A percentile compares a stretch with the other conserved stretches of the same genome.
phyloP scores from a whole-genome alignment of 225 moss, liverwort and hornwort species.

The Takakia lepidozioides region DNA sequence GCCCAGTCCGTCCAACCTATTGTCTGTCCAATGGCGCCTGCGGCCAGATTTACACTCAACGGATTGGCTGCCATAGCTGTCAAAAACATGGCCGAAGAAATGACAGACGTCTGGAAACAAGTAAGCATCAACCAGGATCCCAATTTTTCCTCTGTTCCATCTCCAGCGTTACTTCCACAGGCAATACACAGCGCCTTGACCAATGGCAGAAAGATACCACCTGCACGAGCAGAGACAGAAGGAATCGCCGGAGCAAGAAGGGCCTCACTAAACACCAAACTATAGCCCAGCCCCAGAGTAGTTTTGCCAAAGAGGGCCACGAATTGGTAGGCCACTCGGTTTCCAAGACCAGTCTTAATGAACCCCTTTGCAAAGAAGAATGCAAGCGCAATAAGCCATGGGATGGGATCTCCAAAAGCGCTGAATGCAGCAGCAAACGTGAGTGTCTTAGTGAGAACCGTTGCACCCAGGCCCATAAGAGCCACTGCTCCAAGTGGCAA shows the following conservation, averaged over 20 bases:
- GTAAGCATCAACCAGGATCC: constrained; percentile 5
- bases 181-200: constrained; percentile 4
- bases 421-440: constrained; percentile 4
- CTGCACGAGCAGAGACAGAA: constrained; percentile 5
- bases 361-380: constrained; percentile 8
- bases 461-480: constrained; percentile 1
- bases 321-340: constrained; percentile 8
- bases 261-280: constrained; percentile 6
- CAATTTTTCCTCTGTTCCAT: neutral
- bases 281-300: constrained; percentile 4
- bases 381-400: constrained; percentile 4
- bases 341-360: constrained; percentile 9
- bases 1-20: constrained; percentile 6
- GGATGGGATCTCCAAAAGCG: constrained; percentile 4
- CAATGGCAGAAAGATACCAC: constrained; percentile 11
- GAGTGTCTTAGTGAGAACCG: constrained; percentile 5
- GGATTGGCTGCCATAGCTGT: constrained; percentile 5
- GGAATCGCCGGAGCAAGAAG: constrained; percentile 10
- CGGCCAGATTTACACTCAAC: constrained; percentile 8
- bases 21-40: neutral
- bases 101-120: constrained; percentile 8
- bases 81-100: constrained; percentile 8
- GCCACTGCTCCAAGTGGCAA: constrained; percentile 6
- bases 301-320: constrained; percentile 5
- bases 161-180: neutral